These are phyloP conservation scores for Brasenia schreberi DNA, from an alignment of 164 flowering plant genomes.

Conservation along the genomic window DNA sequence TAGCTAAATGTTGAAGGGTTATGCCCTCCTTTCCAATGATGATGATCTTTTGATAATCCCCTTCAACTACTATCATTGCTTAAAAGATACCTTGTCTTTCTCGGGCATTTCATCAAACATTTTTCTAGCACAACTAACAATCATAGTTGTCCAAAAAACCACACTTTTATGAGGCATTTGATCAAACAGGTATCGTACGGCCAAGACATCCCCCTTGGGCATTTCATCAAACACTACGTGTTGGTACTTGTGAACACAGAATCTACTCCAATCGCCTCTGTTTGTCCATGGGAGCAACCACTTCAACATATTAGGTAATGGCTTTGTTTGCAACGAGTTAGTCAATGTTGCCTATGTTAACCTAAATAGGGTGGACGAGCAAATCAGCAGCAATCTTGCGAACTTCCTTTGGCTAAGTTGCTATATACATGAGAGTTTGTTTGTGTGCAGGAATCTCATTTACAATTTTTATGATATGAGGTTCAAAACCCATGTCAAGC, in stretches of 20 bases:
- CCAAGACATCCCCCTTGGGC: no score
- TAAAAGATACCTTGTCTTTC: no score
- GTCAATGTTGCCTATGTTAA: conserved; percentile 77
- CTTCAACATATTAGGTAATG: conserved; percentile 76
- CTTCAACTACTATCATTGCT: conserved; percentile 84
- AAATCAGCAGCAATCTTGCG: conserved; percentile 86
- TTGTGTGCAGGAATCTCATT: conserved; percentile 67
- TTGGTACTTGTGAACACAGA: conserved; percentile 71
- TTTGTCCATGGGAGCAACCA: conserved; percentile 54
- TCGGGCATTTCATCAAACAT: no score
- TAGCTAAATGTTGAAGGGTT: conserved; percentile 77
- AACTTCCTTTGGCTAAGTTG: conserved; percentile 97
- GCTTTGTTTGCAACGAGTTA: conserved; percentile 91
- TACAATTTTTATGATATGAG: conserved; percentile 82
- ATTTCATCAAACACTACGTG: no score
- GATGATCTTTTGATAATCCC: conserved; percentile 80
- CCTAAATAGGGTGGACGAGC: conserved; percentile 70
- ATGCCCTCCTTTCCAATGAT: conserved; percentile 93
- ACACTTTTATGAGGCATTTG: no score
- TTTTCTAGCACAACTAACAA: no score
- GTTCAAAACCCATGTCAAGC: conserved; percentile 99
- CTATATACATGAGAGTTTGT: conserved; percentile 91
- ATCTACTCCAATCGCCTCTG: conserved; percentile 70
- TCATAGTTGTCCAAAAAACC: no score
- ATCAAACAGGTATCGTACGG: no score